phyloP scores from a whole-genome alignment of 108 stramenopile genomes.

The Conticribra weissflogii region DNA sequence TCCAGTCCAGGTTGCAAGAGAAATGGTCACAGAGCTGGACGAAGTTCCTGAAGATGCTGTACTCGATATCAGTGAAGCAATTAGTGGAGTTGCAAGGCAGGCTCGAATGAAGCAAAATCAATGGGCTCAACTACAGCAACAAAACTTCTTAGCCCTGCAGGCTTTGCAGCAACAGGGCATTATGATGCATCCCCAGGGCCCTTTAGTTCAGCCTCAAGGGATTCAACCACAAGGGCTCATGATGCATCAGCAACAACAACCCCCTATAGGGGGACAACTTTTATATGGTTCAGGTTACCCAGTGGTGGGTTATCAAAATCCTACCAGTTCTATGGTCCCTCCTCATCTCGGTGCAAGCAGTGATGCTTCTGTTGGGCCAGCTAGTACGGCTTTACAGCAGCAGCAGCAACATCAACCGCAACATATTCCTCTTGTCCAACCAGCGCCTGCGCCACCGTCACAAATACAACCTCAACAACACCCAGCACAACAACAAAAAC shows the following conservation, averaged over 20 bases:
- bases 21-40: slow-evolving; percentile 87
- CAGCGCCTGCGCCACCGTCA: slow-evolving; percentile 28
- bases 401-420: slow-evolving; percentile 31
- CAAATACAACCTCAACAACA: slow-evolving; percentile 22
- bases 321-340: slow-evolving; percentile 9
- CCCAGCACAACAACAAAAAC: slow-evolving; percentile 33
- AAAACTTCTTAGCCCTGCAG: slow-evolving; percentile 23
- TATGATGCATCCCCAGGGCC: slow-evolving; percentile 30
- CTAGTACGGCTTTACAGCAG: slow-evolving; percentile 31
- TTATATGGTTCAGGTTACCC: slow-evolving; percentile 35
- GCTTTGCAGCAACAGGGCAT: slow-evolving; percentile 33
- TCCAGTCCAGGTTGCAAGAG: slow-evolving; percentile 84
- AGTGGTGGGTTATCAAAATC: slow-evolving; percentile 24
- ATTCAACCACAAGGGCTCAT: slow-evolving; percentile 22
- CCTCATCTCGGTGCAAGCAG: slow-evolving; percentile 14
- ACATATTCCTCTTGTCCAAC: slow-evolving; percentile 3
- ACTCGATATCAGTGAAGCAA: slow-evolving; percentile 84
- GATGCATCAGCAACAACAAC: slow-evolving; percentile 42
- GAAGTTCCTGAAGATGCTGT: slow-evolving; percentile 78
- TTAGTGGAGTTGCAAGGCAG: slow-evolving; percentile 79
- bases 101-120: slow-evolving; percentile 76
- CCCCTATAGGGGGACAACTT: slow-evolving; percentile 17
- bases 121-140: slow-evolving; percentile 52
- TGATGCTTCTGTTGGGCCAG: slow-evolving; percentile 14
- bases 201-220: slow-evolving; percentile 23